phyloP scores from a whole-genome alignment of 495 filamentous ascomycete genomes.

The Bacidia rubella region DNA sequence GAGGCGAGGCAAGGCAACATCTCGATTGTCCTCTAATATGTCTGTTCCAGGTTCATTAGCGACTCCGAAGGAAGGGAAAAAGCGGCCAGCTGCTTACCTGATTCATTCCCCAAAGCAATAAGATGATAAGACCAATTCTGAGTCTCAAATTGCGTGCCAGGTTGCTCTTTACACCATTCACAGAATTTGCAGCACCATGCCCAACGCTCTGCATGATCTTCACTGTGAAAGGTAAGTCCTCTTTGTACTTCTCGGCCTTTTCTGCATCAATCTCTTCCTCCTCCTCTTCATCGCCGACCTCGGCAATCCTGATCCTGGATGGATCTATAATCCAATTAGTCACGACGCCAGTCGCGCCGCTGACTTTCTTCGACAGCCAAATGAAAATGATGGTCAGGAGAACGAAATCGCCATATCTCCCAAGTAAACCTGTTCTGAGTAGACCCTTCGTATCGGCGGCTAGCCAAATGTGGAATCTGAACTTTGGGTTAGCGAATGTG shows the following conservation, averaged over 20 bases:
- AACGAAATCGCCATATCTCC: constrained; percentile 21
- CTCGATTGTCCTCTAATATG: neutral
- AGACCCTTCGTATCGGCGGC: constrained; percentile 42
- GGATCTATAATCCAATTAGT: constrained; percentile 30
- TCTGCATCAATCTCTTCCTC: neutral
- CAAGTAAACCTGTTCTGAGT: constrained; percentile 34
- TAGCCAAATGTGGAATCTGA: constrained; percentile 44
- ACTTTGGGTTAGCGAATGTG: neutral
- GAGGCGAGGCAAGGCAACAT: neutral
- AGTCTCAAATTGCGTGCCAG: constrained; percentile 2
- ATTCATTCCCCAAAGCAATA: constrained; percentile 17
- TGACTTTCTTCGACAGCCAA: constrained; percentile 25
- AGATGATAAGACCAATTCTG: constrained; percentile 1
- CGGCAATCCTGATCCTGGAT: neutral
- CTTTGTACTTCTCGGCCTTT: neutral
- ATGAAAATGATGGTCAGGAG: constrained; percentile 30
- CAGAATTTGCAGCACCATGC: neutral
- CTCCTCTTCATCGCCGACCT: neutral
- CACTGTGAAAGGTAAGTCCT: constrained; percentile 2
- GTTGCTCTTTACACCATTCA: neutral
- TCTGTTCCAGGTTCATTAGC: no score
- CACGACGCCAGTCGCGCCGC: constrained; percentile 25
- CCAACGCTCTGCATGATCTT: neutral
- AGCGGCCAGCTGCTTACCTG: constrained; percentile 5
- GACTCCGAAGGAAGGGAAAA: neutral